phyloP scores from a whole-genome alignment of 2,329 filamentous ascomycete genomes.

The Ceratocystis harringtonii region DNA sequence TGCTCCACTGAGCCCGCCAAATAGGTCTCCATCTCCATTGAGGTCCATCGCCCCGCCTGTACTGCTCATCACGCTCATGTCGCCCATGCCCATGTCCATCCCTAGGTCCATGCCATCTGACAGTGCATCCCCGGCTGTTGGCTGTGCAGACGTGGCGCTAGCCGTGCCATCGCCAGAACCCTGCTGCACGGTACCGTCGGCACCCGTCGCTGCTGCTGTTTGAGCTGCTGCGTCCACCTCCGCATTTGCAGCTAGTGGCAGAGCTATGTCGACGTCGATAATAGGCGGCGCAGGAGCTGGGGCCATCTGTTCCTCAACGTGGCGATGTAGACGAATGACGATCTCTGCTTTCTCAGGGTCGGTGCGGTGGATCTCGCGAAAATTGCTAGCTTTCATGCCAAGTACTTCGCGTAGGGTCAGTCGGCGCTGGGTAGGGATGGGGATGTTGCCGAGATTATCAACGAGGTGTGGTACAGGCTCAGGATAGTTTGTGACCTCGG shows the following conservation, averaged over 20 bases:
- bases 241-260: slow-evolving; percentile 28
- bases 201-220: slow-evolving; percentile 22
- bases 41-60: slow-evolving; percentile 4
- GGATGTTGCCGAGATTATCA: slow-evolving; percentile 26
- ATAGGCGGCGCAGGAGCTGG: slow-evolving; percentile 28
- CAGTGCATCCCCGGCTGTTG: slow-evolving; percentile 27
- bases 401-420: slow-evolving; percentile 47
- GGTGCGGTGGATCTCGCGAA: slow-evolving; percentile 39
- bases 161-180: slow-evolving; percentile 22
- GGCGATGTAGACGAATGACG: slow-evolving; percentile 45
- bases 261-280: slow-evolving; percentile 28
- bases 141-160: slow-evolving; percentile 27
- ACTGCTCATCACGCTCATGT: slow-evolving; percentile 6
- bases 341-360: slow-evolving; percentile 45
- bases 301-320: slow-evolving; percentile 50
- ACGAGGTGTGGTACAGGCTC: slow-evolving; percentile 23
- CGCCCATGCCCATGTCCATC: slow-evolving; percentile 12
- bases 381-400: slow-evolving; percentile 42
- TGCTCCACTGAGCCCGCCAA: slow-evolving; percentile 12
- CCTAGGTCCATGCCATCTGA: slow-evolving; percentile 19
- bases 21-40: slow-evolving; percentile 12
- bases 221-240: slow-evolving; percentile 19
- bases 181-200: slow-evolving; percentile 28
- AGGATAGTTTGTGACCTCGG: slow-evolving; percentile 36
- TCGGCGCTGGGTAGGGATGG: slow-evolving; percentile 29